Conservation (phyloP, 306 rosid genomes). For the Quercus robur region DNA sequence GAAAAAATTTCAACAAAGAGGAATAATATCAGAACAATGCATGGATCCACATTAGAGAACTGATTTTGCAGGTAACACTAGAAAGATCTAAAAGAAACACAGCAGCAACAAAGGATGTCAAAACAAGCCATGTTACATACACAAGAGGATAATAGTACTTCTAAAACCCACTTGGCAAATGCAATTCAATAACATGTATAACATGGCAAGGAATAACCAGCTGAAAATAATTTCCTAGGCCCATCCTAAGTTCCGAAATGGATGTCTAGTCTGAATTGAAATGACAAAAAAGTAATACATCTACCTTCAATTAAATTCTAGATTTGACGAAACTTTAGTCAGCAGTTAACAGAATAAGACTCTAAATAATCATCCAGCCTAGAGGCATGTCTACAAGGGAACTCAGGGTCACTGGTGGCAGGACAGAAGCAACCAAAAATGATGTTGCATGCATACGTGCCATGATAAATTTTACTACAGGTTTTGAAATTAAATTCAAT, state of each 20-base stretch:
- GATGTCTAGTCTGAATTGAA: neutral
- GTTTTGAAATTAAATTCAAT: neutral
- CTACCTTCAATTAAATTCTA: neutral
- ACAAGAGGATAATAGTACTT: conserved; percentile 4
- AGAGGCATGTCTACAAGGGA: neutral
- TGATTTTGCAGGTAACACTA: conserved; percentile 9
- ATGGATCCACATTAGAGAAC: conserved; percentile 21
- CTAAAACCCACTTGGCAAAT: neutral
- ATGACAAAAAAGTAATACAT: neutral
- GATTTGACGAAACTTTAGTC: neutral
- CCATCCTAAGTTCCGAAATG: neutral
- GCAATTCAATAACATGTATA: neutral
- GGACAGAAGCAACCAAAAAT: neutral
- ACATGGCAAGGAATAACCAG: neutral
- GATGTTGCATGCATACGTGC: neutral
- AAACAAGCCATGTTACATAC: neutral
- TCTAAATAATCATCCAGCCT: neutral
- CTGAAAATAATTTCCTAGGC: neutral
- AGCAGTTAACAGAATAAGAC: neutral
- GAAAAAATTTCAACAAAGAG: conserved; percentile 28
- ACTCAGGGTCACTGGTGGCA: neutral
- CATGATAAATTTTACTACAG: neutral
- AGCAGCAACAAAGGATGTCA: conserved; percentile 1
- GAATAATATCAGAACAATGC: conserved; percentile 25
- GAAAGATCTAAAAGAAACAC: neutral